These are phyloP conservation scores for Peronospora belbahrii DNA, from an alignment of 352 stramenopile genomes.

Conservation along the genomic window DNA sequence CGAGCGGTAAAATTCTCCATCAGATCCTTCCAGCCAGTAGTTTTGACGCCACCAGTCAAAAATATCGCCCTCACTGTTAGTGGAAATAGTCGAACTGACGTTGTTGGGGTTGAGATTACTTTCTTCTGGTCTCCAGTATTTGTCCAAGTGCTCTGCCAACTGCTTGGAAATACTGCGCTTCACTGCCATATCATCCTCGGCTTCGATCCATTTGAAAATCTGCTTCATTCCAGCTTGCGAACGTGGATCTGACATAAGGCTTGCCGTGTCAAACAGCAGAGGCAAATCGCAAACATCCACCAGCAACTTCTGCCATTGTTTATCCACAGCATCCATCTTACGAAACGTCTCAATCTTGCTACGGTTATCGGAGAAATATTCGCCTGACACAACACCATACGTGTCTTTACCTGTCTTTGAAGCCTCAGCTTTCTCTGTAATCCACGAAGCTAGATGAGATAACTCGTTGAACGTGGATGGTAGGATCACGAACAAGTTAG, in stretches of 20 bases:
- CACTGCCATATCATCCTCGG: conserved; percentile 20
- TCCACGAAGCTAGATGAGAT: conserved; percentile 24
- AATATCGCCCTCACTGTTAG: conserved; percentile 5
- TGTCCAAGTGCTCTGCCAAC: conserved; percentile 39
- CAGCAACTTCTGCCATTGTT: conserved; percentile 30
- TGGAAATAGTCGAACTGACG: conserved; percentile 1
- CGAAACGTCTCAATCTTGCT: neutral
- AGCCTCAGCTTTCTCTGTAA: conserved; percentile 9
- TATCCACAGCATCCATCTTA: conserved; percentile 7
- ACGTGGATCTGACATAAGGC: conserved; percentile 8
- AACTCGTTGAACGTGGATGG: conserved; percentile 19
- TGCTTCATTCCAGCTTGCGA: conserved; percentile 21
- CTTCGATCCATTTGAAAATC: conserved; percentile 42
- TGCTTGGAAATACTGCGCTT: conserved; percentile 40
- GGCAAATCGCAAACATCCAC: conserved; percentile 36
- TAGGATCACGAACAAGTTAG: conserved; percentile 26
- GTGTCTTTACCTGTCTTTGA: neutral
- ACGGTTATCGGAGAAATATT: conserved; percentile 10
- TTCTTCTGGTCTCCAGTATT: conserved; percentile 22
- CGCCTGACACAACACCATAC: conserved; percentile 11
- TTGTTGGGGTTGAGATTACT: neutral
- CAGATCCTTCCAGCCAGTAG: conserved; percentile 37
- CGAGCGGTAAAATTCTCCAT: conserved; percentile 26
- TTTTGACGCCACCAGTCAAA: conserved; percentile 21
- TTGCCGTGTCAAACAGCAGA: conserved; percentile 26